Evolutionary conservation across 805 yeast genomes (phyloP).

Genomic region (Cyberlindnera euphorbiiphila): DNA sequence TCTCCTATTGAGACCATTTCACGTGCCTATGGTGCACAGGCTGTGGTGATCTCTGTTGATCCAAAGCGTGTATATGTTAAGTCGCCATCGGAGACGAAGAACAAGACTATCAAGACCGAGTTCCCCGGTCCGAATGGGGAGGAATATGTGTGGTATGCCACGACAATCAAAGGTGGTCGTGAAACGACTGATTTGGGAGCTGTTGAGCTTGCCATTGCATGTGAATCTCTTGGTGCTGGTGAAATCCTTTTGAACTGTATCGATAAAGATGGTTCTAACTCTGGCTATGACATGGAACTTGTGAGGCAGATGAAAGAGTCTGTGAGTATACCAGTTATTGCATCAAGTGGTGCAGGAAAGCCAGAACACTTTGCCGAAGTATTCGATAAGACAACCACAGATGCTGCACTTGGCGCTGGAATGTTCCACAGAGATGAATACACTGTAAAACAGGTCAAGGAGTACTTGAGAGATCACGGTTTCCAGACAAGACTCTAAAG

Average conservation of each 20-base stretch:
- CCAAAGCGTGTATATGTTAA: slow-evolving; percentile 84
- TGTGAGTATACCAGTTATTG: slow-evolving; percentile 89
- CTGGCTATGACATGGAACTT: slow-evolving; percentile 88
- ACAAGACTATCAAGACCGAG: slow-evolving; percentile 59
- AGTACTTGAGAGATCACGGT: slow-evolving; percentile 52
- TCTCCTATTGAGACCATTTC: slow-evolving; percentile 94
- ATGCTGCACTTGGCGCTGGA: slow-evolving; percentile 99
- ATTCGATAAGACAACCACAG: slow-evolving; percentile 74
- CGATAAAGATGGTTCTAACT: slow-evolving; percentile 94
- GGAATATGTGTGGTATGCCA: slow-evolving; percentile 86
- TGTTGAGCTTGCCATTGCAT: slow-evolving; percentile 79
- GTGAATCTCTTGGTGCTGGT: slow-evolving; percentile 94
- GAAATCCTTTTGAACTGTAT: slow-evolving; percentile 91
- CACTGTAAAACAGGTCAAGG: slow-evolving; percentile 80
- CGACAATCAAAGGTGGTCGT: slow-evolving; percentile 96
- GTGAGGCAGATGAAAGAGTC: slow-evolving; percentile 71
- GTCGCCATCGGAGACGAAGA: slow-evolving; percentile 54
- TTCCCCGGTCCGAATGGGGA: slow-evolving; percentile 87
- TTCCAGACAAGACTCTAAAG: slow-evolving; percentile 67
- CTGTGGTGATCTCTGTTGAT: slow-evolving; percentile 97
- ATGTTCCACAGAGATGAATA: slow-evolving; percentile 96
- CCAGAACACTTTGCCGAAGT: slow-evolving; percentile 91
- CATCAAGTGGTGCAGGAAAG: slow-evolving; percentile 95
- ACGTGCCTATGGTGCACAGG: slow-evolving; percentile 89
- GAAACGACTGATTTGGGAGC: slow-evolving; percentile 89